Evolutionary conservation across 192 early-diverging fungal species (phyloP), one percentile per base, ranked within the genome.

Genomic region (Coemansia sp.): DNA sequence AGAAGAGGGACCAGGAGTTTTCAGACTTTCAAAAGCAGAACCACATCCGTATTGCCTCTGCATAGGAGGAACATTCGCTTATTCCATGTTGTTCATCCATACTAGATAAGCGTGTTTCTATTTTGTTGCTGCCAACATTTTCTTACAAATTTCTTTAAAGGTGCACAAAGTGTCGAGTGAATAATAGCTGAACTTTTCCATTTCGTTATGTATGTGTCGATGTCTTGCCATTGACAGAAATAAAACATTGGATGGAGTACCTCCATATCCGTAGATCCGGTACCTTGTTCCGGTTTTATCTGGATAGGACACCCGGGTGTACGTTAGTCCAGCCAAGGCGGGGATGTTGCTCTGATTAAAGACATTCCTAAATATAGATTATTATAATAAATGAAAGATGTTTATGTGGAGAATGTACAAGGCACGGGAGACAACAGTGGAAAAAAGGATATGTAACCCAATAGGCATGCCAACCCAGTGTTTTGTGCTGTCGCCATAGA

Each of bases 1-100:
- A 94, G 74, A 84, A 85, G 45, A 95, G 92, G 79, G 96, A 98
- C 67, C 85, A 92, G 50, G 92, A 94, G 61, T 88, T 96, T 71
- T 64, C 83, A 41, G 92, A 87, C 20, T 96, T 89, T 67, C 92
- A 94, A 69, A 91, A 94, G 75, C 91, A 94, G 68, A 84, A 93
- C 76, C 91, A 92, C 63, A 95, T 97, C 59, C 88, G 86, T 54
- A 82, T 91, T 38, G 79, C 74, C 29, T 61, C 73, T 10, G 42
- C 77, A n/a, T 54, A 33, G 17, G 6, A 11, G 34, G 7, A 36
- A 9, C 13, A 3, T 4, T 36, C 5, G 7, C 13, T 36, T 36
- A 1, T 11, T 36, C n/a, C n/a, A n/a, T n/a, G n/a, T n/a, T n/a
- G n/a, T n/a, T n/a, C n/a, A n/a, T n/a, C n/a, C 34, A 36, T 3